These are phyloP conservation scores for Casuarina cunninghamiana DNA, from an alignment of 306 rosid species.

Conservation along the genomic window DNA sequence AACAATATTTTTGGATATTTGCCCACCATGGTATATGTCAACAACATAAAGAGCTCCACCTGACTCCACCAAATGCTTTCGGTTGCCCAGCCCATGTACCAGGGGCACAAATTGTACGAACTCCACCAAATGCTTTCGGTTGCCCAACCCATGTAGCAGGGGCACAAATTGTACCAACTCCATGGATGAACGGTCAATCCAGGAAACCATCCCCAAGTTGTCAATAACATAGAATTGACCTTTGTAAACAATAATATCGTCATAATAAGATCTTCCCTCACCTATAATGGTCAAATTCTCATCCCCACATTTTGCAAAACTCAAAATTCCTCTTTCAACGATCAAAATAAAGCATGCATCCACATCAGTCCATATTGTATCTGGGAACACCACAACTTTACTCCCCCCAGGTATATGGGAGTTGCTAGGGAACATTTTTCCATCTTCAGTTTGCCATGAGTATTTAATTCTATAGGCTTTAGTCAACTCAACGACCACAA, in stretches of 20 bases:
- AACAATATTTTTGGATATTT: too few species aligned
- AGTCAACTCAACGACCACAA: conserved; percentile 30
- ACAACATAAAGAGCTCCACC: too few species aligned
- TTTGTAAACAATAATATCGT: conserved; percentile 54
- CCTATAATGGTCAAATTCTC: conserved; percentile 36
- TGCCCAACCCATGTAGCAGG: conserved; percentile 49
- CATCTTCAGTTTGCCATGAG: neutral
- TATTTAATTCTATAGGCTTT: conserved; percentile 36
- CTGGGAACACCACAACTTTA: conserved; percentile 50
- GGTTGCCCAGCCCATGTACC: too few species aligned
- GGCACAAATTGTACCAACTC: conserved; percentile 50
- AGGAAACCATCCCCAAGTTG: conserved; percentile 56
- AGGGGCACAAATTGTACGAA: too few species aligned
- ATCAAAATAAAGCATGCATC: conserved; percentile 32
- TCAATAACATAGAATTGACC: conserved; percentile 62
- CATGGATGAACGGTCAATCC: conserved; percentile 47
- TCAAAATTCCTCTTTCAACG: conserved; percentile 45
- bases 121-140: conserved; percentile 56
- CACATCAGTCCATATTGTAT: conserved; percentile 27
- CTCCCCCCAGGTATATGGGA: neutral
- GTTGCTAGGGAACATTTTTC: neutral
- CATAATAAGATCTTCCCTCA: conserved; percentile 39
- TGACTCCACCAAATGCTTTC: too few species aligned
- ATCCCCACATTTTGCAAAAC: conserved; percentile 43
- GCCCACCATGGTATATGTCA: too few species aligned